Percentiles rank a stretch among this genome's conserved stretches.
Evolutionary conservation across 495 filamentous ascomycete genomes (phyloP).

Genomic region (Neurospora sp.): DNA sequence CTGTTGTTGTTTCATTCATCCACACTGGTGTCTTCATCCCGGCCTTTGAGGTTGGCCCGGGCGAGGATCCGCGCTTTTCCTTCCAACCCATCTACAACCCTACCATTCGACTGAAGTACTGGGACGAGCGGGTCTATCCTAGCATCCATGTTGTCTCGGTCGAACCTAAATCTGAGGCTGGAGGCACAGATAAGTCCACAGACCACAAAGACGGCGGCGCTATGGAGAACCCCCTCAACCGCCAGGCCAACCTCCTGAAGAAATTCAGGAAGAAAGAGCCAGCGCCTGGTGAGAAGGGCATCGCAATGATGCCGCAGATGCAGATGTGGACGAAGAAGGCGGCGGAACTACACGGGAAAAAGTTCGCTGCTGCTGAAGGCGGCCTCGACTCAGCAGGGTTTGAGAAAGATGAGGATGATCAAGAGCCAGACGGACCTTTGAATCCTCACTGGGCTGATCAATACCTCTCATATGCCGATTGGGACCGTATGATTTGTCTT

Average conservation of each 20-base stretch:
- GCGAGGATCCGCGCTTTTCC: slow-evolving; percentile 50
- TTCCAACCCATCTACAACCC: slow-evolving; percentile 67
- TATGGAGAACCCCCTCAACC: slow-evolving; percentile 4
- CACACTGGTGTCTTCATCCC: slow-evolving; percentile 86
- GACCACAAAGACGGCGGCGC: slow-evolving; percentile 16
- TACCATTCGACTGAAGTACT: slow-evolving; percentile 64
- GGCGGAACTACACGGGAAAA: slow-evolving; percentile 65
- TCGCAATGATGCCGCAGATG: slow-evolving; percentile 53
- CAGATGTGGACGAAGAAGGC: slow-evolving; percentile 85
- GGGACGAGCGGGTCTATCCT: slow-evolving; percentile 72
- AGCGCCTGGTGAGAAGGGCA: slow-evolving; percentile 34
- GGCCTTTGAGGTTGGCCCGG: slow-evolving; percentile 43
- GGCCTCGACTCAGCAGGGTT: background rate
- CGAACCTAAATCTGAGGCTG: slow-evolving; percentile 24
- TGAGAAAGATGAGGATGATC: slow-evolving; percentile 9
- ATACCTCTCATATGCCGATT: slow-evolving; percentile 25
- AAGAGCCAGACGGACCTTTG: slow-evolving; percentile 9
- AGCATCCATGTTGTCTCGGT: slow-evolving; percentile 54
- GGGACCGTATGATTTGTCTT: slow-evolving; percentile 23
- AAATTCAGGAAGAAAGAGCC: slow-evolving; percentile 55
- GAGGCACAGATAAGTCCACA: slow-evolving; percentile 24
- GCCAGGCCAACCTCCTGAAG: slow-evolving; percentile 26
- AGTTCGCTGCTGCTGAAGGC: slow-evolving; percentile 4
- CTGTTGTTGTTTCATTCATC: slow-evolving; percentile 66
- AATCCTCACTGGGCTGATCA: slow-evolving; percentile 15